Conservation (phyloP, 208 protist genomes). For the Acanthamoeba lenticulata region DNA sequence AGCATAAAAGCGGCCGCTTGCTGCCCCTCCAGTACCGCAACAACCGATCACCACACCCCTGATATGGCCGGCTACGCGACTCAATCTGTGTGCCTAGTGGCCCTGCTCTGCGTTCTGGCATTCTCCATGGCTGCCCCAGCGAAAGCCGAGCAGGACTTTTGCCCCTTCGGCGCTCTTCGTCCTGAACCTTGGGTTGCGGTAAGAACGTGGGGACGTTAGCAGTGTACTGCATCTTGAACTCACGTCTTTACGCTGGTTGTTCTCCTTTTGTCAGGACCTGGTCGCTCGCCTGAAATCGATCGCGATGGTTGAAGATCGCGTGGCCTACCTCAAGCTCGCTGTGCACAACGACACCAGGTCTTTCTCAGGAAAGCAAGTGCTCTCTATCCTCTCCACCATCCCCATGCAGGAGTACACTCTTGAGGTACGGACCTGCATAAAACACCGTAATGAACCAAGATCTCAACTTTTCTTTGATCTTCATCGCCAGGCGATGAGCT, state of each 20-base stretch:
- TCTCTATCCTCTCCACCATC: neutral
- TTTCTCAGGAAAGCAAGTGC: neutral
- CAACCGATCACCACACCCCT: no score
- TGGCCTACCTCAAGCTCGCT: neutral
- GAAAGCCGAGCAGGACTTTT: neutral
- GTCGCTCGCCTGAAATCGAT: neutral
- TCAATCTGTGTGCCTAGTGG: neutral
- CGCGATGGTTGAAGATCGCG: neutral
- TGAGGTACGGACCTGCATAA: neutral
- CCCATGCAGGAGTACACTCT: neutral
- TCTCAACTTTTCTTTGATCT: neutral
- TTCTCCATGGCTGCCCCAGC: neutral
- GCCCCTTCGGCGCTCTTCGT: neutral
- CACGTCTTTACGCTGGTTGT: neutral
- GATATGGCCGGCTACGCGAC: no score
- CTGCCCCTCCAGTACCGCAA: no score
- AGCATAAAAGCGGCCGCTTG: no score
- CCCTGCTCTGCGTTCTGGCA: neutral
- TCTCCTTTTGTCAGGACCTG: neutral
- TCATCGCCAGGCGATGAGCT: neutral
- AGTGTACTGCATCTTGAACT: neutral
- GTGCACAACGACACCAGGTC: neutral
- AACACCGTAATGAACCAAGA: no score
- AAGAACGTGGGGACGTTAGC: neutral
- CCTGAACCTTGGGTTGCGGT: neutral